Conservation (phyloP, 2,329 filamentous ascomycete genomes). For the Fusarium floridanum region DNA sequence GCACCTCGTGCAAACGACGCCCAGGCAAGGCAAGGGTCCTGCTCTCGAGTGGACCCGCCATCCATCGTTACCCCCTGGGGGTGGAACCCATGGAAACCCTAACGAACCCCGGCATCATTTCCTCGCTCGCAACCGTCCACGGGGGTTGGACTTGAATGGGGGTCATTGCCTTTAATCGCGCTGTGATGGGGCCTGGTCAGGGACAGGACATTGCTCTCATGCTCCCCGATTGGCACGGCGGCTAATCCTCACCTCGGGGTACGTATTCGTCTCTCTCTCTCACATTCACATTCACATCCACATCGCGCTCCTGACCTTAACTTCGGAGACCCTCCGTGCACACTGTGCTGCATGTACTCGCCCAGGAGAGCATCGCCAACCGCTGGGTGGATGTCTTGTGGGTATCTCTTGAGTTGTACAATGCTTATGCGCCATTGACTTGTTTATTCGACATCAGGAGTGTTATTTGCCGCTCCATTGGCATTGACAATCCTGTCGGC, state of each 20-base stretch:
- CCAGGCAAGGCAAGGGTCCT: background rate
- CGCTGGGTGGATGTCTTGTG: slow-evolving; percentile 10
- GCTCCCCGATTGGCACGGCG: slow-evolving; percentile 16
- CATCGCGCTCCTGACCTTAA: background rate
- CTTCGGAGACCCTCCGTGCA: slow-evolving; percentile 1
- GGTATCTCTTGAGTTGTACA: slow-evolving; percentile 7
- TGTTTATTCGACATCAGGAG: slow-evolving; percentile 13
- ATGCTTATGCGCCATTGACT: slow-evolving; percentile 18
- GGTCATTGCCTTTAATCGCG: slow-evolving; percentile 10
- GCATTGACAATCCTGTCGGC: slow-evolving; percentile 15
- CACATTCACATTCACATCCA: background rate
- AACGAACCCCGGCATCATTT: slow-evolving; percentile 13
- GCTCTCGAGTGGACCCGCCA: background rate
- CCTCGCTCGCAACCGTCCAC: slow-evolving; percentile 4
- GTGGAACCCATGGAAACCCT: slow-evolving; percentile 9
- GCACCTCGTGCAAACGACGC: background rate
- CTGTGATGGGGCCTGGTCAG: slow-evolving; percentile 6
- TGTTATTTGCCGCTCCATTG: slow-evolving; percentile 14
- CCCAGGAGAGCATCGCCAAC: background rate
- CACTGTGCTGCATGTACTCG: background rate
- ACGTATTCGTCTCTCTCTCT: background rate
- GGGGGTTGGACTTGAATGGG: slow-evolving; percentile 8
- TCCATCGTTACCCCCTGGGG: slow-evolving; percentile 8
- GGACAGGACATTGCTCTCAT: slow-evolving; percentile 2
- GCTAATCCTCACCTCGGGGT: slow-evolving; percentile 15